Conservation (phyloP, 352 stramenopile species). For the Pythium brassicae region DNA sequence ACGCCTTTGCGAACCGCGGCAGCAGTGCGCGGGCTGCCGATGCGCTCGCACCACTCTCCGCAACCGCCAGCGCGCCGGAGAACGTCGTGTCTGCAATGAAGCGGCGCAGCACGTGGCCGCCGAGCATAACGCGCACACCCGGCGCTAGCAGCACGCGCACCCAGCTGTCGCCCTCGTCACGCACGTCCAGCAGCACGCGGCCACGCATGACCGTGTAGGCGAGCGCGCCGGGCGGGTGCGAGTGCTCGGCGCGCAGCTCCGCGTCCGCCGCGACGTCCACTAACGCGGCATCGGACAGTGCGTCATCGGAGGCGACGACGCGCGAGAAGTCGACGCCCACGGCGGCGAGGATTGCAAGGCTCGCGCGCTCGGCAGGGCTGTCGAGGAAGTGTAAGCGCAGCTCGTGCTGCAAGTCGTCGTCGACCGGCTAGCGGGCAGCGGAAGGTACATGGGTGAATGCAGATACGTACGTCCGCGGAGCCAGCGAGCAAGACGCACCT, state of each 20-base stretch:
- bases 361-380: slow-evolving; percentile 50
- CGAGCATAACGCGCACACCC: slow-evolving; percentile 30
- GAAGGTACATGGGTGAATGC: too few species aligned
- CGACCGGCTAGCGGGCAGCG: background rate
- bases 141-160: slow-evolving; percentile 44
- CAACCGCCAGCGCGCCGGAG: slow-evolving; percentile 4
- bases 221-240: slow-evolving; percentile 10
- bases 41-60: slow-evolving; percentile 9
- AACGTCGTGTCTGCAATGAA: slow-evolving; percentile 35
- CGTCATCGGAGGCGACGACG: background rate
- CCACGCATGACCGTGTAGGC: slow-evolving; percentile 40
- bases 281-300: background rate
- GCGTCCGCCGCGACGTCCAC: slow-evolving; percentile 16
- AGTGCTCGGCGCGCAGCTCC: slow-evolving; percentile 51
- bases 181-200: slow-evolving; percentile 54
- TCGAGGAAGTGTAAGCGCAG: slow-evolving; percentile 64
- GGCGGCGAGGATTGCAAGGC: slow-evolving; percentile 43
- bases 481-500: too few species aligned
- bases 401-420: slow-evolving; percentile 24
- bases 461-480: too few species aligned
- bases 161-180: slow-evolving; percentile 68
- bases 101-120: slow-evolving; percentile 26
- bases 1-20: slow-evolving; percentile 31
- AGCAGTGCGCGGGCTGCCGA: slow-evolving; percentile 13
- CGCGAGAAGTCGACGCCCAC: slow-evolving; percentile 37